Evolutionary conservation across 306 rosid genomes (phyloP).

Genomic region (Sophora flavescens): DNA sequence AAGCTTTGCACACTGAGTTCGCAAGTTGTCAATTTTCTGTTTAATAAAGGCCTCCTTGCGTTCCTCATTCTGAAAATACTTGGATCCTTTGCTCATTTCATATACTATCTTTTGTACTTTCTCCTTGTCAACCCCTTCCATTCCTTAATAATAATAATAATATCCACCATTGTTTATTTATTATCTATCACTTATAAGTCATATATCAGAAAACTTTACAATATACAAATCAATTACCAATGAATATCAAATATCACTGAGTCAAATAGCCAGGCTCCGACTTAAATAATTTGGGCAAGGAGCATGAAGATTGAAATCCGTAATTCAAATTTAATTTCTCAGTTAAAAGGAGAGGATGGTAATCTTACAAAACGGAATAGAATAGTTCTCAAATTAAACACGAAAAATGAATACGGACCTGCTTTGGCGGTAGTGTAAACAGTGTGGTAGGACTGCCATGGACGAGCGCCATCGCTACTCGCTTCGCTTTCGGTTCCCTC

Average conservation of each 20-base stretch:
- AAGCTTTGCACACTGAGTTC: constrained; percentile 65
- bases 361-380: not conserved
- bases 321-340: not conserved
- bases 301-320: not conserved
- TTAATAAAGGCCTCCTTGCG: constrained; percentile 79
- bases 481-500: constrained; percentile 46
- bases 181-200: too few species aligned
- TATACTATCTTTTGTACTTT: constrained; percentile 86
- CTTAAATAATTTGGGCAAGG: too few species aligned
- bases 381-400: too few species aligned
- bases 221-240: not conserved
- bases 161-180: too few species aligned
- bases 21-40: constrained; percentile 77
- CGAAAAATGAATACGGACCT: constrained; percentile 50
- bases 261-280: too few species aligned
- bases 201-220: not conserved
- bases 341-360: too few species aligned
- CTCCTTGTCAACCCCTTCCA: constrained; percentile 96
- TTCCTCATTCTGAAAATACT: constrained; percentile 86
- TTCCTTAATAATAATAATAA: constrained; percentile 58
- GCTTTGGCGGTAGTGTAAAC: constrained; percentile 94
- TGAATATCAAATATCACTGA: not conserved
- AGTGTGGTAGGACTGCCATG: constrained; percentile 90
- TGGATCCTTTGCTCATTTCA: constrained; percentile 96
- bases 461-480: constrained; percentile 53